These are phyloP conservation scores for Heliocybe sulcata DNA, from an alignment of 1,284 basidiomycete genomes.

Conservation along the genomic window DNA sequence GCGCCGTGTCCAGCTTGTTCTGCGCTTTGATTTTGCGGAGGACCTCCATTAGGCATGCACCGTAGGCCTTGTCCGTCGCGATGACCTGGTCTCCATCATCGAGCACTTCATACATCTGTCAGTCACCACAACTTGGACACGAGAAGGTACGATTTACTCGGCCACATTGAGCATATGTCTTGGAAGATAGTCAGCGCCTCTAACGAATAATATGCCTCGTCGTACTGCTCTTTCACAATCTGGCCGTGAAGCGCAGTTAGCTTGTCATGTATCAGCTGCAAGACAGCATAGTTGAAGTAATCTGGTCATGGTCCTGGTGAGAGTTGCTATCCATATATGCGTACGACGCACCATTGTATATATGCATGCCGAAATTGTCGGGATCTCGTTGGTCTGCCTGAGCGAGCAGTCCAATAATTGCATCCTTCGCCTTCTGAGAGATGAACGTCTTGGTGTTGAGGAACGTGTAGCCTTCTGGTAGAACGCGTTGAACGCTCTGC, in stretches of 20 bases:
- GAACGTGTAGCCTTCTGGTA: slow-evolving; percentile 29
- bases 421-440: slow-evolving; percentile 20
- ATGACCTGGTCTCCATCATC: slow-evolving; percentile 29
- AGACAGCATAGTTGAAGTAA: slow-evolving; percentile 5
- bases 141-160: too few species aligned
- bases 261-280: slow-evolving; percentile 24
- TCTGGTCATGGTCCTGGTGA: too few species aligned
- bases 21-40: slow-evolving; percentile 26
- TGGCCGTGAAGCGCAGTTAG: slow-evolving; percentile 23
- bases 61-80: slow-evolving; percentile 28
- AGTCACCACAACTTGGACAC: too few species aligned
- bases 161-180: slow-evolving; percentile 22
- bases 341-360: slow-evolving; percentile 31
- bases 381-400: slow-evolving; percentile 28
- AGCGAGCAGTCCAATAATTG: slow-evolving; percentile 21
- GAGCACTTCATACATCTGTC: slow-evolving; percentile 21
- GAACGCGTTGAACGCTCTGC: slow-evolving; percentile 7
- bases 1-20: slow-evolving; percentile 17
- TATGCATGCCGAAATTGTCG: slow-evolving; percentile 29
- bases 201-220: slow-evolving; percentile 24
- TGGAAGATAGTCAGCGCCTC: slow-evolving; percentile 28
- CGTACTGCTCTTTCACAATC: slow-evolving; percentile 26
- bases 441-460: slow-evolving; percentile 22
- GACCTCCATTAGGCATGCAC: slow-evolving; percentile 28
- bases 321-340: too few species aligned